A percentile compares a stretch with the other conserved stretches of the same genome.
Conservation (phyloP, 1,284 basidiomycete genomes). For the Coniophora puteana region DNA sequence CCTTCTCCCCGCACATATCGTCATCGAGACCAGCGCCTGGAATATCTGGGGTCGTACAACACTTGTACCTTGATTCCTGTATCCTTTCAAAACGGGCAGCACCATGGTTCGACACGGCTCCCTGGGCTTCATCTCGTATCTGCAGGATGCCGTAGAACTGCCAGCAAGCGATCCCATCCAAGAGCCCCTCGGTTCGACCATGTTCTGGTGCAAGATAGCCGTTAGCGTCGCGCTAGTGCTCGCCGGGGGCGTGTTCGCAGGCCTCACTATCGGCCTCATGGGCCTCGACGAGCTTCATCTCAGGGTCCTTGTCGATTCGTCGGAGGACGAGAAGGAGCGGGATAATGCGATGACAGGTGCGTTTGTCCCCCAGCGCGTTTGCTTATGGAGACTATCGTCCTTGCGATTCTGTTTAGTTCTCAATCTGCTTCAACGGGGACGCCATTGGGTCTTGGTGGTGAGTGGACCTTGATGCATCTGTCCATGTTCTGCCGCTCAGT, state of each 20-base stretch:
- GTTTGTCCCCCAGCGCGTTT: conserved; percentile 4
- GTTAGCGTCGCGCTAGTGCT: conserved; percentile 69
- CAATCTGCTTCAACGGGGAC: conserved; percentile 66
- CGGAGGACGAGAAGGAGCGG: conserved; percentile 62
- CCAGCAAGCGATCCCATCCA: no score
- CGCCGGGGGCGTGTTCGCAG: conserved; percentile 82
- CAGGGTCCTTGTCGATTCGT: conserved; percentile 75
- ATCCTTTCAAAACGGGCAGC: no score
- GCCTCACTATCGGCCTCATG: conserved; percentile 90
- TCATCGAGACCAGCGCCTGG: no score
- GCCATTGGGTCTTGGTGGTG: conserved; percentile 91
- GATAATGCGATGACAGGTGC: conserved; percentile 63
- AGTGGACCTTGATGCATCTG: conserved; percentile 16
- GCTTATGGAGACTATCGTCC: background rate
- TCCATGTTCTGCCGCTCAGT: conserved; percentile 67
- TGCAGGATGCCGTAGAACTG: no score
- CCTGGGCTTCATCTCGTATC: no score
- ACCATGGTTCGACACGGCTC: no score
- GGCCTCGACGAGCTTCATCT: conserved; percentile 89
- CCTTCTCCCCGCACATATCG: no score
- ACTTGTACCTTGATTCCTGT: no score
- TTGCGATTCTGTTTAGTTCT: conserved; percentile 49
- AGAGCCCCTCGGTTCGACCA: conserved; percentile 36
- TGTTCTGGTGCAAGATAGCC: conserved; percentile 68
- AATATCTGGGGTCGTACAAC: no score